A percentile compares a stretch with the other conserved stretches of the same genome.
Evolutionary conservation across 495 filamentous ascomycete genomes (phyloP).

Genomic region (Aspergillus sparsus): DNA sequence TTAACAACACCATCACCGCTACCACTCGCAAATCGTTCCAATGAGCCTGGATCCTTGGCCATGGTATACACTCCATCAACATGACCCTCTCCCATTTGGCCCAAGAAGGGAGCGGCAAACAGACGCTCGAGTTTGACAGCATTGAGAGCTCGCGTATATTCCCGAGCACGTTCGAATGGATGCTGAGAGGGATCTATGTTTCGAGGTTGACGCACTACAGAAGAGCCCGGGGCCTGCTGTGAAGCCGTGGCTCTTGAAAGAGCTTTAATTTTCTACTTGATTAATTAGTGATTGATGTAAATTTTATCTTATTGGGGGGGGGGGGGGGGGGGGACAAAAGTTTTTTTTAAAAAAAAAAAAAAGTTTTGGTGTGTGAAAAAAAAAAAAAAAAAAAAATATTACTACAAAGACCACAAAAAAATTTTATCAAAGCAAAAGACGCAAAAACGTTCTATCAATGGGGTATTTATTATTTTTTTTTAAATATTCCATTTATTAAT

Average conservation of each 20-base stretch:
- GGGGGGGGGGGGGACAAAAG: background rate
- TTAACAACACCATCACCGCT: constrained; percentile 88
- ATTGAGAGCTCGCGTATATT: constrained; percentile 88
- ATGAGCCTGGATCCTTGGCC: constrained; percentile 67
- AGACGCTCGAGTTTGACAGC: constrained; percentile 93
- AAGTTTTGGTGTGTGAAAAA: too few species aligned
- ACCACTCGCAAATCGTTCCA: constrained; percentile 74
- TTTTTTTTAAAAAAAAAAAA: too few species aligned
- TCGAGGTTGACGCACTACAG: constrained; percentile 70
- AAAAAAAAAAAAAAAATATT: too few species aligned
- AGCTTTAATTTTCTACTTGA: constrained; percentile 82
- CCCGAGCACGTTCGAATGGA: constrained; percentile 91
- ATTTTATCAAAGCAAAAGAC: too few species aligned
- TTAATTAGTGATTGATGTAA: background rate
- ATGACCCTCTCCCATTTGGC: constrained; percentile 84
- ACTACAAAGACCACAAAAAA: too few species aligned
- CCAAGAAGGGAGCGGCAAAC: constrained; percentile 92
- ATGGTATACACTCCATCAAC: constrained; percentile 87
- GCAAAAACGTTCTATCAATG: too few species aligned
- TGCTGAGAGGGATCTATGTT: constrained; percentile 93
- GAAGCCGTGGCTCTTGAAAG: constrained; percentile 76
- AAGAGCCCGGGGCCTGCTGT: constrained; percentile 76
- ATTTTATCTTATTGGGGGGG: background rate
- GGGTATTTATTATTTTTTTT: too few species aligned
- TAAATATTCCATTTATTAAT: too few species aligned